A percentile compares a stretch with the other conserved stretches of the same genome.
These are phyloP conservation scores for Drechslerella dactyloides DNA, from an alignment of 2,329 filamentous ascomycete species.

Conservation along the genomic window DNA sequence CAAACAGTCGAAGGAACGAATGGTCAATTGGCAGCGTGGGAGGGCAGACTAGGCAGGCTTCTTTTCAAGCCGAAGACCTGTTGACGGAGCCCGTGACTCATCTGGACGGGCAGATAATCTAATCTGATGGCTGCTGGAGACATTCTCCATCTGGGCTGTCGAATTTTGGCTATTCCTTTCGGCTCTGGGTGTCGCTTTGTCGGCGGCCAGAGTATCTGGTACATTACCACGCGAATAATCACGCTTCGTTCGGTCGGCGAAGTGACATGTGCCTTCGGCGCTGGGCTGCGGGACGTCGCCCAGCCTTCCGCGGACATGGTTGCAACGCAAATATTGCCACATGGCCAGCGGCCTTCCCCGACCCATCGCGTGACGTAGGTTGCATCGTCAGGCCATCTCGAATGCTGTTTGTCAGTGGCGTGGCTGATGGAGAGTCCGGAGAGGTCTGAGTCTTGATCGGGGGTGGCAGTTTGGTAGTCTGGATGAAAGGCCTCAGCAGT, in stretches of 20 bases:
- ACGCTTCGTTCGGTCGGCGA: neutral
- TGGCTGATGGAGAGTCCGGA: neutral
- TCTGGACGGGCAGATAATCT: constrained; percentile 34
- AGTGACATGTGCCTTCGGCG: neutral
- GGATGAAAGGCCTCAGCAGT: neutral
- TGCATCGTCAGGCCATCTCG: neutral
- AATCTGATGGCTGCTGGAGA: constrained; percentile 35
- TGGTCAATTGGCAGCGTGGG: constrained; percentile 38
- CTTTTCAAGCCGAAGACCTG: constrained; percentile 48
- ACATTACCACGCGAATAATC: constrained; percentile 4
- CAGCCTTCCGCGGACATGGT: constrained; percentile 7
- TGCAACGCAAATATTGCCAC: constrained; percentile 49
- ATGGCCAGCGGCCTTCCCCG: constrained; percentile 9
- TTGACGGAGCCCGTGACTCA: constrained; percentile 43
- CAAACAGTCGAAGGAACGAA: constrained; percentile 15
- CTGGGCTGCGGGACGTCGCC: constrained; percentile 25
- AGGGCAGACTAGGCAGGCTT: constrained; percentile 20
- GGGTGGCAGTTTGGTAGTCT: neutral
- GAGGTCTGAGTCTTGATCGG: no score
- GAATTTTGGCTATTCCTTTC: constrained; percentile 48
- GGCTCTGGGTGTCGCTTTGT: constrained; percentile 26
- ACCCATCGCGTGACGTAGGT: constrained; percentile 1
- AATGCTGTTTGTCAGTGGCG: neutral
- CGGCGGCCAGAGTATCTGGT: constrained; percentile 14
- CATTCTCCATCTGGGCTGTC: constrained; percentile 14